These are phyloP conservation scores for Moesziomyces parantarcticus DNA, from an alignment of 1,284 basidiomycete species.

Conservation along the genomic window DNA sequence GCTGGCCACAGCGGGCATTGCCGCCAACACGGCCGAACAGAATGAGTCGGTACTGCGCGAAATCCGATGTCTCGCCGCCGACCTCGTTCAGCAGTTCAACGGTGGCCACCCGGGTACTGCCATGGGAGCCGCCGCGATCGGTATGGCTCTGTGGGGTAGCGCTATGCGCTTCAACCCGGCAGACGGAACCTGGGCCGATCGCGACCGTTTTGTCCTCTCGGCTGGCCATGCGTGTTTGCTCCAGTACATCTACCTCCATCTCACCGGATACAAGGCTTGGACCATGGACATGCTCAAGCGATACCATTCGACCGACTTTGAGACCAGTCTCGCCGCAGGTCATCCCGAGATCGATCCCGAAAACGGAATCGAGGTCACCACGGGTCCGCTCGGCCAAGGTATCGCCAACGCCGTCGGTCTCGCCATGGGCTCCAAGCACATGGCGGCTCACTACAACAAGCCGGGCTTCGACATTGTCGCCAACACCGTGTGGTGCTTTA, in stretches of 20 bases:
- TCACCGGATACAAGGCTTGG: conserved; percentile 80
- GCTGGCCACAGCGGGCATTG: neutral
- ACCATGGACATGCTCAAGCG: conserved; percentile 81
- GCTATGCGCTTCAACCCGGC: conserved; percentile 87
- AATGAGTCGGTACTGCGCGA: conserved; percentile 61
- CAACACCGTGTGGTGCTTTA: conserved; percentile 75
- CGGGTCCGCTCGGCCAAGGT: conserved; percentile 88
- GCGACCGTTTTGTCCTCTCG: conserved; percentile 76
- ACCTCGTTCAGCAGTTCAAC: conserved; percentile 72
- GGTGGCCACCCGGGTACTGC: conserved; percentile 72
- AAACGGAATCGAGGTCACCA: conserved; percentile 91
- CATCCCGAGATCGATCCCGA: conserved; percentile 86
- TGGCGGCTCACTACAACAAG: conserved; percentile 88
- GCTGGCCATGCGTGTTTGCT: conserved; percentile 70
- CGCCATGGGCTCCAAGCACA: conserved; percentile 90
- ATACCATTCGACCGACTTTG: conserved; percentile 77
- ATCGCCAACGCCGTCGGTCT: conserved; percentile 91
- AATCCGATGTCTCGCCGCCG: conserved; percentile 54
- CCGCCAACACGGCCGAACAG: conserved; percentile 2
- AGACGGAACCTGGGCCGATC: conserved; percentile 79
- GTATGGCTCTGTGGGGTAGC: conserved; percentile 81
- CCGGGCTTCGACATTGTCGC: conserved; percentile 82
- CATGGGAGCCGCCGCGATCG: conserved; percentile 81
- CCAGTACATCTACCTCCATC: conserved; percentile 83
- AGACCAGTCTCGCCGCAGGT: conserved; percentile 70